Percentiles rank a stretch among this genome's conserved stretches.
Evolutionary conservation across 2,329 filamentous ascomycete species (phyloP).

Genomic region (Epichloe sibirici): DNA sequence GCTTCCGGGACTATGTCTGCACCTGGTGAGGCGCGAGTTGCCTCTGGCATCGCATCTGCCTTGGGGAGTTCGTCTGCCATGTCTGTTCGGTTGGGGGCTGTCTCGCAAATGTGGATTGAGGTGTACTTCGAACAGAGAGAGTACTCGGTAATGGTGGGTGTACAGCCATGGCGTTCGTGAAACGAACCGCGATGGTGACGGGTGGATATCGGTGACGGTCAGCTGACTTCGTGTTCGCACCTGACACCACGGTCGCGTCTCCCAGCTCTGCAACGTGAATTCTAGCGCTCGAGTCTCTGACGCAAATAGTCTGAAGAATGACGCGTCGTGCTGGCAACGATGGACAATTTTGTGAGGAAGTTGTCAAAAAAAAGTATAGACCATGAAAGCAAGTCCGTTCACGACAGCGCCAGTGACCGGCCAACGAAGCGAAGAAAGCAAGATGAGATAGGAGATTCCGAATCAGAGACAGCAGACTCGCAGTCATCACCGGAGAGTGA

Average conservation of each 20-base stretch:
- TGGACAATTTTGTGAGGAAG: conserved; percentile 27
- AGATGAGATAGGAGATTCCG: conserved; percentile 12
- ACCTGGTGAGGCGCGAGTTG: conserved; percentile 10
- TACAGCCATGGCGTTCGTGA: too few relatives aligned
- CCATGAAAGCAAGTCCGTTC: background rate
- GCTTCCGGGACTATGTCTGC: conserved; percentile 12
- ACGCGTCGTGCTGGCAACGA: conserved; percentile 11
- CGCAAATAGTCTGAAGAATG: background rate
- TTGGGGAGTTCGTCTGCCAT: conserved; percentile 21
- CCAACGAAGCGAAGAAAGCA: conserved; percentile 21
- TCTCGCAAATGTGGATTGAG: background rate
- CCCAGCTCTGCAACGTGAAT: background rate
- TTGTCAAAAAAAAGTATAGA: conserved; percentile 12
- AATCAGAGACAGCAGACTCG: conserved; percentile 14
- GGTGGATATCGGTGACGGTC: conserved; percentile 13
- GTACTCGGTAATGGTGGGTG: background rate
- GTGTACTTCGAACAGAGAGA: background rate
- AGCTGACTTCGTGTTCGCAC: conserved; percentile 27
- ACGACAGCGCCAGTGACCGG: conserved; percentile 10
- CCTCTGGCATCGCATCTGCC: conserved; percentile 10
- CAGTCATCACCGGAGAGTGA: conserved; percentile 9
- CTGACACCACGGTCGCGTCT: conserved; percentile 4
- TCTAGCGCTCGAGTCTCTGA: background rate
- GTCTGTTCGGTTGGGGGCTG: background rate
- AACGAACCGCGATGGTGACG: background rate